Base-by-base conservation (phyloP, 2,329 filamentous ascomycete species). In the Cordyceps cicadae region DNA sequence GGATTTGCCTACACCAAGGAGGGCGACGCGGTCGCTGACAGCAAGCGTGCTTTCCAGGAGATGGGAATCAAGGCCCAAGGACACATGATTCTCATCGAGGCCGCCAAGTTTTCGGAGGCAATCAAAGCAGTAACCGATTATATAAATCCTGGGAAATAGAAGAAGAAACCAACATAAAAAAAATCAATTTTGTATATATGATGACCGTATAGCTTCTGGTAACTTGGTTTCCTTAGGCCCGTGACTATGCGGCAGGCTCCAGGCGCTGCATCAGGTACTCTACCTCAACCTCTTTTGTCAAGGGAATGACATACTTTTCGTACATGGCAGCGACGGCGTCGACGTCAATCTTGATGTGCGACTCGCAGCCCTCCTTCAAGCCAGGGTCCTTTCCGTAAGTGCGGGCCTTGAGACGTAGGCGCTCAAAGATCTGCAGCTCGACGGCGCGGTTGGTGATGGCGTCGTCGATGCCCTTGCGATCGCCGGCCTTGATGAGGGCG, bases 201-300 rank as follows among this genome's bases (percentile, higher is more conserved):
- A 52, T 32, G 37, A 53, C 26, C 53, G 49, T 61, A 60, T 49
- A 26, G 24, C 26, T 12, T 39, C 17, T 21, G 43, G 24, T 54
- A 17, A 37, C 37, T 34, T 37, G n/a, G 14, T 12, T 29, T 41
- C n/a, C 5, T 19, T 43, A 39, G 49, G 11, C 6, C 43, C 11
- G n/a, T 46, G 55, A 65, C 67, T 62, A 71, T 57, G 67, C 61
- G 48, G 66, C 69, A 65, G 70, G 71, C 59, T 85, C 84, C 59
- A 99, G 77, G 64, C 94, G 84, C 75, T 97, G 91, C 90, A 99
- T 96, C 67, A 99, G 79, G 73, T 99, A 99, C 68, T 99, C 94
- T 11, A 99, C 92, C 79, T 99, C 94, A 46, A 99, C 93, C 65
- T 92, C 88, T 75, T 99, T 99, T n/a, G 94, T 99, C 72, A 97